These are phyloP conservation scores for Amylostereum chailletii DNA, from an alignment of 1,284 basidiomycete species.

Conservation along the genomic window DNA sequence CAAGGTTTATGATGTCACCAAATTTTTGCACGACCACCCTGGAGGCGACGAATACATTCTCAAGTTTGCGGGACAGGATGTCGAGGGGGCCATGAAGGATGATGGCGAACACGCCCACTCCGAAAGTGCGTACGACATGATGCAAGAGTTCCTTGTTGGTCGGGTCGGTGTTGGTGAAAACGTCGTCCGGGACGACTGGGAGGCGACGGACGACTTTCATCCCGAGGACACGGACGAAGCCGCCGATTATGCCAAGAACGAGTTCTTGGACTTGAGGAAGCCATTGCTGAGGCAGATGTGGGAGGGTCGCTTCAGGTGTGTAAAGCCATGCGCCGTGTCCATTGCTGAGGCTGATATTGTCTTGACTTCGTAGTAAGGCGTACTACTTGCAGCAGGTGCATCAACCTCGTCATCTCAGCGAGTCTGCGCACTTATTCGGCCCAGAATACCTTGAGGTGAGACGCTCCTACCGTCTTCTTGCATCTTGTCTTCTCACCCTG, in stretches of 20 bases:
- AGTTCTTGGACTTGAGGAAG: conserved; percentile 88
- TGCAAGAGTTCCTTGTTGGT: conserved; percentile 83
- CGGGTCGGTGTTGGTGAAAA: conserved; percentile 70
- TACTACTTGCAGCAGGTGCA: conserved; percentile 97
- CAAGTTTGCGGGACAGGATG: conserved; percentile 77
- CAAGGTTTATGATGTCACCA: conserved; percentile 76
- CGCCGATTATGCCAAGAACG: conserved; percentile 78
- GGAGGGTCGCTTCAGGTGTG: conserved; percentile 60
- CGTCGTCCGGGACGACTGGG: conserved; percentile 80
- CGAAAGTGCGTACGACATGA: conserved; percentile 85
- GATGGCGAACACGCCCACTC: conserved; percentile 80
- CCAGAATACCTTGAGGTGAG: conserved; percentile 72
- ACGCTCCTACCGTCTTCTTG: too few relatives aligned
- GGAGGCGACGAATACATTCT: conserved; percentile 82
- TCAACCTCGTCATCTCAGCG: conserved; percentile 84
- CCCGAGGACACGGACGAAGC: conserved; percentile 79
- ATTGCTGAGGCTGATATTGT: too few relatives aligned
- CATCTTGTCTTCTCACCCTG: neutral
- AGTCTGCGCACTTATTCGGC: conserved; percentile 86
- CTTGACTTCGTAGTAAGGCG: conserved; percentile 48
- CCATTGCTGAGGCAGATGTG: conserved; percentile 84
- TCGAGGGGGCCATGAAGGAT: conserved; percentile 80
- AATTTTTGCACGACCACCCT: conserved; percentile 73
- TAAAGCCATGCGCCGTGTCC: too few relatives aligned
- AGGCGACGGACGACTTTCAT: conserved; percentile 80